phyloP scores from a whole-genome alignment of 129 eudicot genomes.

The Centella asiatica region DNA sequence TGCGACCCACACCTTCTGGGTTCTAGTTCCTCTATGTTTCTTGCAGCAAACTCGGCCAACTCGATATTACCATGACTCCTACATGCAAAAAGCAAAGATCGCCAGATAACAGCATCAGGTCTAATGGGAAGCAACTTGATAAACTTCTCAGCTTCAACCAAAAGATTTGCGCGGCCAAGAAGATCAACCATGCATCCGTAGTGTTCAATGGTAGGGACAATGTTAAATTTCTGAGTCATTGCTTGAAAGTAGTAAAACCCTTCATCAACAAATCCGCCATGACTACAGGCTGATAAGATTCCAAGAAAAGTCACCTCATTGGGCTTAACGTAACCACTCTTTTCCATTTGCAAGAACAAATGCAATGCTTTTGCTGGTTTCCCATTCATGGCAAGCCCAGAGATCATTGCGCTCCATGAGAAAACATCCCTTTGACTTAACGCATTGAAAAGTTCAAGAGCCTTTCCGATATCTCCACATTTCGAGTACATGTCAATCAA shows the following conservation, averaged over 20 bases:
- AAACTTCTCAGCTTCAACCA: constrained; percentile 11
- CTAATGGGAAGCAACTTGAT: constrained; percentile 1
- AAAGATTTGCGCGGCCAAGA: constrained; percentile 3
- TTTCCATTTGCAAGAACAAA: constrained; percentile 5
- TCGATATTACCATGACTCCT: not conserved
- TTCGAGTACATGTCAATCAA: constrained; percentile 15
- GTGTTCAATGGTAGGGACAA: not conserved
- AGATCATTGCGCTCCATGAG: constrained; percentile 12
- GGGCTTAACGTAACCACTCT: not conserved
- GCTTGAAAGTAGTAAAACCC: not conserved
- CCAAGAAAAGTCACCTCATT: constrained; percentile 8
- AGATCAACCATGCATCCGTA: no score
- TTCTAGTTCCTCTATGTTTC: constrained; percentile 1
- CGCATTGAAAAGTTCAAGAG: not conserved
- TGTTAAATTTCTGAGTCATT: not conserved
- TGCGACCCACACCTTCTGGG: not conserved
- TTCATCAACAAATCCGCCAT: constrained; percentile 10
- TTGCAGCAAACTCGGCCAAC: constrained; percentile 13
- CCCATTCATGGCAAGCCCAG: constrained; percentile 8
- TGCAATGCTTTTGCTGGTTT: not conserved
- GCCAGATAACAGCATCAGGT: constrained; percentile 14
- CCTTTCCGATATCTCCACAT: constrained; percentile 3
- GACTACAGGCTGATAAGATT: constrained; percentile 13
- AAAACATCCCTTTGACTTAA: constrained; percentile 1
- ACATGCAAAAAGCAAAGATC: constrained; percentile 13